These are phyloP conservation scores for Trichocladium antarcticum DNA, from an alignment of 495 filamentous ascomycete genomes.

Conservation along the genomic window DNA sequence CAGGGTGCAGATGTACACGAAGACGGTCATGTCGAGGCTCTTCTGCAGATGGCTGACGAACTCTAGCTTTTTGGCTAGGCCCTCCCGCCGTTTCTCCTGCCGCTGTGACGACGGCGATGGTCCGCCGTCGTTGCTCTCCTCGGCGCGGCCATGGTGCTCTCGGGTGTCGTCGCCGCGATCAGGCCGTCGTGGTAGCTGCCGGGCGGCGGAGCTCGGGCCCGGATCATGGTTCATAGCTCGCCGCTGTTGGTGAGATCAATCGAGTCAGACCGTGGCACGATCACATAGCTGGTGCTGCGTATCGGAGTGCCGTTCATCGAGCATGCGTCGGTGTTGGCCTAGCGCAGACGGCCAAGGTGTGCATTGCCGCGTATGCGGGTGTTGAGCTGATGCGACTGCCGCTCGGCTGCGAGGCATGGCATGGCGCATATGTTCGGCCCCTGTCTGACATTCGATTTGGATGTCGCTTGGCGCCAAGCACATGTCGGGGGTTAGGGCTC, in stretches of 20 bases:
- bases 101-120: neutral
- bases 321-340: neutral
- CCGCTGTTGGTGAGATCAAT: slow-evolving; percentile 17
- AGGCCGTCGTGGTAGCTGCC: slow-evolving; percentile 28
- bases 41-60: slow-evolving; percentile 60
- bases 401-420: too few relatives aligned
- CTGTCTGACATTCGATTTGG: too few relatives aligned
- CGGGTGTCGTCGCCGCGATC: slow-evolving; percentile 17
- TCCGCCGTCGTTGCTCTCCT: slow-evolving; percentile 1
- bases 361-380: neutral
- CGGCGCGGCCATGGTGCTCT: neutral
- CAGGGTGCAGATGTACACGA: slow-evolving; percentile 64
- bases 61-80: slow-evolving; percentile 46
- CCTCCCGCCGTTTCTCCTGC: slow-evolving; percentile 26
- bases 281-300: slow-evolving; percentile 7
- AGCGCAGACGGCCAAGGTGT: neutral
- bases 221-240: slow-evolving; percentile 59
- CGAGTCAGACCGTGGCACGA: neutral
- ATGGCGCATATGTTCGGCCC: too few relatives aligned
- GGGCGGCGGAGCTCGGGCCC: slow-evolving; percentile 44
- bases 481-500: too few relatives aligned
- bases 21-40: slow-evolving; percentile 69
- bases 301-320: neutral
- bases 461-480: too few relatives aligned
- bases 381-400: too few relatives aligned